Evolutionary conservation across 257 asterid genomes (phyloP).

Genomic region (Cruciata laevipes): DNA sequence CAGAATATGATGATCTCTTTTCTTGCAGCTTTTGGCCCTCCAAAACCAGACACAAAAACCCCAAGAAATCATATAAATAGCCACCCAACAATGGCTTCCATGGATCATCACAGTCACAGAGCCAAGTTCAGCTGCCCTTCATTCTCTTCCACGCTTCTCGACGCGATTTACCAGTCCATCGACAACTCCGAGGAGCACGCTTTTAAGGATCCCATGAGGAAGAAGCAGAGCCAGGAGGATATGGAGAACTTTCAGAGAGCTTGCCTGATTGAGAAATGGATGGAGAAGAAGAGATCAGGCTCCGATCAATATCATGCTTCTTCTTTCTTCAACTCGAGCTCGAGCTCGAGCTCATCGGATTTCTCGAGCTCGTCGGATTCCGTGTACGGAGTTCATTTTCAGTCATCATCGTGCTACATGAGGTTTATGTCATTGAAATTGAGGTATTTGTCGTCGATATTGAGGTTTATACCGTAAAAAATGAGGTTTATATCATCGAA

Average conservation of each 20-base stretch:
- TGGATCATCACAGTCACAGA: slow-evolving; percentile 7
- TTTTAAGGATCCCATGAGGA: slow-evolving; percentile 27
- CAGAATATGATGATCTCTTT: slow-evolving; percentile 27
- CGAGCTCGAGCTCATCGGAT: slow-evolving; percentile 65
- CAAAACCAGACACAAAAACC: not conserved
- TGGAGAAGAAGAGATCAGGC: slow-evolving; percentile 58
- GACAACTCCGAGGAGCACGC: slow-evolving; percentile 34
- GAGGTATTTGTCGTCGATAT: too few relatives aligned
- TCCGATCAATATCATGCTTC: slow-evolving; percentile 18
- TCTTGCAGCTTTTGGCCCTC: slow-evolving; percentile 19
- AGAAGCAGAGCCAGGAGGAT: slow-evolving; percentile 42
- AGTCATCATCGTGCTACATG: not conserved
- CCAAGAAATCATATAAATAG: not conserved
- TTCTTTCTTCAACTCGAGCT: slow-evolving; percentile 42
- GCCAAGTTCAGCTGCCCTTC: slow-evolving; percentile 35
- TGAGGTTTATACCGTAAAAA: too few relatives aligned
- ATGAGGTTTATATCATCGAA: too few relatives aligned
- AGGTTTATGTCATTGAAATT: too few relatives aligned
- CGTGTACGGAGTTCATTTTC: not conserved
- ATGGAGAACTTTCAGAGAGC: slow-evolving; percentile 56
- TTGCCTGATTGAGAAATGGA: slow-evolving; percentile 83
- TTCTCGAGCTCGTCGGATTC: slow-evolving; percentile 55
- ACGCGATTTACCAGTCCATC: slow-evolving; percentile 68
- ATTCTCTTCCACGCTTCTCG: slow-evolving; percentile 70
- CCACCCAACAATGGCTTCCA: not conserved